Evolutionary conservation across 2,329 filamentous ascomycete species (phyloP).

Genomic region (Paecilomyces dactylethromorphus): DNA sequence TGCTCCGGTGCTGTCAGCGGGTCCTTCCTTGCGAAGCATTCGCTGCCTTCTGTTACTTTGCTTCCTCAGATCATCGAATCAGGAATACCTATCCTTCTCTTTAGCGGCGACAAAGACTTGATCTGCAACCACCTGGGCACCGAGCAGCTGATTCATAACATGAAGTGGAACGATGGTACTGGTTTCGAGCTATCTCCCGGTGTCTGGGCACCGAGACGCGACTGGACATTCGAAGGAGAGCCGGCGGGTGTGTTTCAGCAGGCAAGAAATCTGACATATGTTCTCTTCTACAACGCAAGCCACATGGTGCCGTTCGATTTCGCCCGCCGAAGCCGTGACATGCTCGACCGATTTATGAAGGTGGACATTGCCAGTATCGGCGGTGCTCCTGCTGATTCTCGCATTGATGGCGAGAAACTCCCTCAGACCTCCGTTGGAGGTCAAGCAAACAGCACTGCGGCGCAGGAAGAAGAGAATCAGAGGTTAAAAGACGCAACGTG

Average conservation of each 20-base stretch:
- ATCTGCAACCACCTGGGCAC: constrained; percentile 98
- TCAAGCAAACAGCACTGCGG: constrained; percentile 61
- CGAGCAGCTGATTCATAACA: constrained; percentile 79
- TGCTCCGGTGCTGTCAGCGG: constrained; percentile 73
- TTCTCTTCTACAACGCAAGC: constrained; percentile 89
- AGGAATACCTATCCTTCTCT: constrained; percentile 69
- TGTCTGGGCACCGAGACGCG: constrained; percentile 81
- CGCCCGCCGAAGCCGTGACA: constrained; percentile 78
- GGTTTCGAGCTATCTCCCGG: constrained; percentile 85
- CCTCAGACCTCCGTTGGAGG: constrained; percentile 70
- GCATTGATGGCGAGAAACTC: constrained; percentile 78
- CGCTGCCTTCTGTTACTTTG: constrained; percentile 64
- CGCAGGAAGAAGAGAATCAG: constrained; percentile 61
- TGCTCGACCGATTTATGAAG: constrained; percentile 93
- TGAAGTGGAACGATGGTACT: constrained; percentile 85
- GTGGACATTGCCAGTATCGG: constrained; percentile 89
- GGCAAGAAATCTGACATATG: constrained; percentile 90
- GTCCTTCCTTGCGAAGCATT: constrained; percentile 64
- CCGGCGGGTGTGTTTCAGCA: constrained; percentile 87
- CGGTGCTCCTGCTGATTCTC: constrained; percentile 68
- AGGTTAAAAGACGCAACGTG: constrained; percentile 79
- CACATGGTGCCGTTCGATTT: constrained; percentile 99
- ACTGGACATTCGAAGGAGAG: constrained; percentile 91
- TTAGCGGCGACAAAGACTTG: constrained; percentile 87
- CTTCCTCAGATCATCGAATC: constrained; percentile 73